Conservation (phyloP, 2,329 filamentous ascomycete genomes). For the Scedosporium apiospermum region DNA sequence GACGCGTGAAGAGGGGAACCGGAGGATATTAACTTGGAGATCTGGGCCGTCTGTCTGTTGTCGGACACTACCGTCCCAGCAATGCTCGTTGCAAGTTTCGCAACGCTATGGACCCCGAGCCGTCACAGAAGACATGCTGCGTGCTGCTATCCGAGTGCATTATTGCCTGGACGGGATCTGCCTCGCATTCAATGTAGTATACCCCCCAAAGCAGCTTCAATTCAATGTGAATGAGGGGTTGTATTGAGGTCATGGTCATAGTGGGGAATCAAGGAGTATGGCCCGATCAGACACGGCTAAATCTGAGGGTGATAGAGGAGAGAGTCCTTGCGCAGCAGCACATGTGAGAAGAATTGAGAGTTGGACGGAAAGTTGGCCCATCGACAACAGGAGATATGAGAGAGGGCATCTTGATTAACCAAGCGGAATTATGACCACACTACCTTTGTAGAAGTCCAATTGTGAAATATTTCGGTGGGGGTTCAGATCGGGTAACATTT, state of each 20-base stretch:
- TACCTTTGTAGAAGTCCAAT: too few species aligned
- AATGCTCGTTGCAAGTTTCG: not conserved
- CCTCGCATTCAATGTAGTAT: not conserved
- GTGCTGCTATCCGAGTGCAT: not conserved
- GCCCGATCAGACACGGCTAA: conserved; percentile 4
- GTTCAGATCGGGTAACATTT: too few species aligned
- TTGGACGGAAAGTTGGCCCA: not conserved
- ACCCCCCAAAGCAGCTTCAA: not conserved
- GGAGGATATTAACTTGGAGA: not conserved
- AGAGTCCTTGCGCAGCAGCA: not conserved
- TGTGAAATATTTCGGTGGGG: too few species aligned
- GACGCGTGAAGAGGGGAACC: not conserved
- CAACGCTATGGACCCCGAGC: not conserved
- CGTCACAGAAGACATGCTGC: not conserved
- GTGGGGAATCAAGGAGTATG: not conserved
- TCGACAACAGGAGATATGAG: not conserved
- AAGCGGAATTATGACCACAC: not conserved
- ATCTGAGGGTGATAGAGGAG: not conserved
- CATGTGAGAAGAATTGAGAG: not conserved
- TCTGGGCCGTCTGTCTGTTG: not conserved
- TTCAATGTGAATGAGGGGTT: conserved; percentile 1
- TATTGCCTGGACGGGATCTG: not conserved
- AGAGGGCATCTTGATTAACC: not conserved
- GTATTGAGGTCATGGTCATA: not conserved
- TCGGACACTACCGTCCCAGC: not conserved